Percentiles rank a stretch among this genome's conserved stretches.
Conservation (phyloP, 805 yeast genomes). For the Candida succiphila region DNA sequence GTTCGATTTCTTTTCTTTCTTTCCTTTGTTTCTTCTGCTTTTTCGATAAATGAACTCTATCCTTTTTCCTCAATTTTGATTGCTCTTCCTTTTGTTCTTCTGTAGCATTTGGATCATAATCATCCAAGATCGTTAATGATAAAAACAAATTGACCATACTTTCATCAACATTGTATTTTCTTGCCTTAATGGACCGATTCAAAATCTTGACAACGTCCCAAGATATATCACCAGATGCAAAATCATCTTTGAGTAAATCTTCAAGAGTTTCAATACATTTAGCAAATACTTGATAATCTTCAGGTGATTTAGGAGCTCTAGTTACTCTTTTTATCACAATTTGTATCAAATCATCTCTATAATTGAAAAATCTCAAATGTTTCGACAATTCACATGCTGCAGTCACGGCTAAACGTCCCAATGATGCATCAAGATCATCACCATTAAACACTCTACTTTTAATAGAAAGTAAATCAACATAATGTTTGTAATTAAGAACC, state of each 20-base stretch:
- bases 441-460: constrained; percentile 23
- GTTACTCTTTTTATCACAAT: constrained; percentile 59
- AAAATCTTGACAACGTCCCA: constrained; percentile 62
- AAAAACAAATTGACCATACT: constrained; percentile 65
- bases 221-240: constrained; percentile 70
- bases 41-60: constrained; percentile 85
- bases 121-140: constrained; percentile 54
- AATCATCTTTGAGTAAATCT: constrained; percentile 64
- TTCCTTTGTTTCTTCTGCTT: constrained; percentile 81
- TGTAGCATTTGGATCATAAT: constrained; percentile 59
- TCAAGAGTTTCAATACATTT: constrained; percentile 59
- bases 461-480: constrained; percentile 44
- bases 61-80: constrained; percentile 65
- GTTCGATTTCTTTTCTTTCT: constrained; percentile 79
- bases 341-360: constrained; percentile 61
- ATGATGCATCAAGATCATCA: constrained; percentile 24
- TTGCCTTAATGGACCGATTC: constrained; percentile 59
- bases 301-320: constrained; percentile 41
- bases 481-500: constrained; percentile 57
- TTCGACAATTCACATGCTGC: constrained; percentile 74
- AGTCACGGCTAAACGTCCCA: constrained; percentile 53
- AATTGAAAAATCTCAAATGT: constrained; percentile 71
- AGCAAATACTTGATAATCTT: constrained; percentile 39
- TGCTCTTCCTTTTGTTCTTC: constrained; percentile 33
- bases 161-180: constrained; percentile 77